Percentiles rank a stretch among this genome's conserved stretches.
phyloP scores from a whole-genome alignment of 75 land plant genomes.

The Ceratopteris richardii region DNA sequence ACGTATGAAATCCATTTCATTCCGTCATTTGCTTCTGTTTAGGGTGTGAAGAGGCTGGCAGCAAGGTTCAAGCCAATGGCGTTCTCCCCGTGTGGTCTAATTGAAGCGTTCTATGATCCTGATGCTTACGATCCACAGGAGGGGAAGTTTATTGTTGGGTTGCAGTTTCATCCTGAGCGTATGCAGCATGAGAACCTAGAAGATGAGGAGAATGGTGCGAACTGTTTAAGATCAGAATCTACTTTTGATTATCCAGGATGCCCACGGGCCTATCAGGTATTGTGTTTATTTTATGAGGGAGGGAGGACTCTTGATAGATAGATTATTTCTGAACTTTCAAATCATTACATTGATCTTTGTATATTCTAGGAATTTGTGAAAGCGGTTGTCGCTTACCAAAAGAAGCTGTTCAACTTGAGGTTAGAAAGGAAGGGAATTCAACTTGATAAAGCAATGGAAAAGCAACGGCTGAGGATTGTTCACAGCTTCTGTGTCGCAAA shows the following conservation, averaged over 20 bases:
- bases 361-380: slow-evolving; percentile 94
- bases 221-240: not conserved
- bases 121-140: slow-evolving; percentile 80
- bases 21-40: too few relatives aligned
- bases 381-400: slow-evolving; percentile 82
- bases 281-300: too few relatives aligned
- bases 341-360: too few relatives aligned
- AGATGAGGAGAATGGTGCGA: slow-evolving; percentile 9
- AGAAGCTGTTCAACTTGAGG: slow-evolving; percentile 43
- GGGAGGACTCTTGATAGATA: too few relatives aligned
- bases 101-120: slow-evolving; percentile 94
- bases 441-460: slow-evolving; percentile 64
- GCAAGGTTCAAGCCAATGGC: slow-evolving; percentile 89
- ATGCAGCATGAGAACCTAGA: slow-evolving; percentile 51
- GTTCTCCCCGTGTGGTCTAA: slow-evolving; percentile 67
- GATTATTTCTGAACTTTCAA: too few relatives aligned
- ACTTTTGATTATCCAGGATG: slow-evolving; percentile 89
- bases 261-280: slow-evolving; percentile 73
- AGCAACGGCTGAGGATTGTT: slow-evolving; percentile 53
- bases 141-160: slow-evolving; percentile 90
- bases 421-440: slow-evolving; percentile 14
- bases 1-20: not conserved
- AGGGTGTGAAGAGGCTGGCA: slow-evolving; percentile 87
- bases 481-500: slow-evolving; percentile 75
- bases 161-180: slow-evolving; percentile 95